Conservation (phyloP, 768 basidiomycete species). For the Termitomyces sp. region DNA sequence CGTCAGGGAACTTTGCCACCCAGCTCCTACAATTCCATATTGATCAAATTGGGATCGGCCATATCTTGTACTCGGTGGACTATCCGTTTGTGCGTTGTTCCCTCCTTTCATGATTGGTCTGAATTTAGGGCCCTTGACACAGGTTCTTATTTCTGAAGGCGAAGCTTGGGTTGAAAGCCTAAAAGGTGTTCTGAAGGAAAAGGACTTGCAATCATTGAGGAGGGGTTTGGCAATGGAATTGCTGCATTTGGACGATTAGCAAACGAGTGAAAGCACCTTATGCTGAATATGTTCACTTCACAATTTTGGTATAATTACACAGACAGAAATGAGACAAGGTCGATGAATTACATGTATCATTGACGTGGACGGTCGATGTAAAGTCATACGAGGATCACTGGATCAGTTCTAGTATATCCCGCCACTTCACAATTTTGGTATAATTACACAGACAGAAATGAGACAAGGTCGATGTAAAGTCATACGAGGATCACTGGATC, state of each 20-base stretch:
- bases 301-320: background rate
- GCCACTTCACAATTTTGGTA: background rate
- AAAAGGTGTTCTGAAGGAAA: conserved; percentile 11
- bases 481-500: too few relatives aligned
- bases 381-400: too few relatives aligned
- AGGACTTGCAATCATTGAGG: conserved; percentile 22
- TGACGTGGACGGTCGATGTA: too few relatives aligned
- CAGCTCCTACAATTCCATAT: conserved; percentile 35
- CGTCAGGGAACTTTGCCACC: conserved; percentile 39
- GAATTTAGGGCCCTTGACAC: background rate
- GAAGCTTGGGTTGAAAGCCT: conserved; percentile 24
- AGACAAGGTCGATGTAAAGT: too few relatives aligned
- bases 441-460: too few relatives aligned
- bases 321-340: too few relatives aligned
- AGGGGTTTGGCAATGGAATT: conserved; percentile 26
- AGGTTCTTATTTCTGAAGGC: conserved; percentile 20
- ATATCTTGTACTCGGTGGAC: conserved; percentile 39
- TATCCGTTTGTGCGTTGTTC: conserved; percentile 28
- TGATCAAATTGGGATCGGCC: conserved; percentile 34
- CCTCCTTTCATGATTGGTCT: background rate
- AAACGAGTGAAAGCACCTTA: background rate
- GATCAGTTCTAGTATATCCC: too few relatives aligned
- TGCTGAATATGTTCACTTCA: background rate
- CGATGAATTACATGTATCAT: too few relatives aligned
- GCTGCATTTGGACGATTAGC: conserved; percentile 23